These are phyloP conservation scores for Apiospora rasikravindrae DNA, from an alignment of 2,329 filamentous ascomycete genomes.

Conservation along the genomic window DNA sequence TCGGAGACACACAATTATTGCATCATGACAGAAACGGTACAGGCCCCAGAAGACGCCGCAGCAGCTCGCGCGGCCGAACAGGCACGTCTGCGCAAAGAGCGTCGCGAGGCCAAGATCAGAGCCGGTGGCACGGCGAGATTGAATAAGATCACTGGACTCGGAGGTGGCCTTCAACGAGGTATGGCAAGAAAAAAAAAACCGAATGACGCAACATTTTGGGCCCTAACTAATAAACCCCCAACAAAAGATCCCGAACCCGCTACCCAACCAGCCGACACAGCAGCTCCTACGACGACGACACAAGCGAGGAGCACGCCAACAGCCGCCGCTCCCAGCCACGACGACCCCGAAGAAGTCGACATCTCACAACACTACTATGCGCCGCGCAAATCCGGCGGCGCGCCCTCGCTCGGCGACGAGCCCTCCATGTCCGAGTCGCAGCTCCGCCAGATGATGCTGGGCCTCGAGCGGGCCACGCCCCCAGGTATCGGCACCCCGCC, in stretches of 20 bases:
- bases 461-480: conserved; percentile 50
- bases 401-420: conserved; percentile 41
- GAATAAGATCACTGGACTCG: conserved; percentile 76
- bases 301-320: conserved; percentile 33
- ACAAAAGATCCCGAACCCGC: conserved; percentile 19
- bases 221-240: conserved; percentile 14
- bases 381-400: conserved; percentile 51
- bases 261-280: conserved; percentile 36
- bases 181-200: conserved; percentile 17
- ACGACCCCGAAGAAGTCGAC: conserved; percentile 77
- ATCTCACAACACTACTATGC: conserved; percentile 77
- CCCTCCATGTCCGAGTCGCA: conserved; percentile 59
- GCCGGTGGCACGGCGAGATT: conserved; percentile 72
- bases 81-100: conserved; percentile 77
- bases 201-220: conserved; percentile 2
- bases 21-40: conserved; percentile 36
- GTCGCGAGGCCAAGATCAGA: conserved; percentile 78
- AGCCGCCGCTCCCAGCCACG: conserved; percentile 44
- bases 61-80: conserved; percentile 64
- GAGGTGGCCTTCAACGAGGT: conserved; percentile 61
- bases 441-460: conserved; percentile 69
- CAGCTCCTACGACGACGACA: conserved; percentile 36
- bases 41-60: conserved; percentile 50
- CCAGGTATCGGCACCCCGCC: conserved; percentile 25
- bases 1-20: neutral